A percentile compares a stretch with the other conserved stretches of the same genome.
Evolutionary conservation across 306 rosid species (phyloP).

Genomic region (Luffa aegyptiaca): DNA sequence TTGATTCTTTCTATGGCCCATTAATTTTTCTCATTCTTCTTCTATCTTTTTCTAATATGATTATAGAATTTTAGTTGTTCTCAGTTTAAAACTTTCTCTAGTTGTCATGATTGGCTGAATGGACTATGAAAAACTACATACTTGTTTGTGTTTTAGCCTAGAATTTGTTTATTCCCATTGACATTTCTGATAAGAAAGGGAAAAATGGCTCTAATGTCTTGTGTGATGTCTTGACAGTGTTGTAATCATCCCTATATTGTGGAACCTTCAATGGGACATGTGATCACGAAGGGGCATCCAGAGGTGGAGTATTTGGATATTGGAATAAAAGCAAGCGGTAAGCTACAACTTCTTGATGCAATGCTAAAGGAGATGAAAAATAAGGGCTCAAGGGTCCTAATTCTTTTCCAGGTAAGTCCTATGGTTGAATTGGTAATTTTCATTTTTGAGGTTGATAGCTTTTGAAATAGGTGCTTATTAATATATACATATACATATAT

Average conservation of each 20-base stretch:
- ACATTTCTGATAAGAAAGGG: not conserved
- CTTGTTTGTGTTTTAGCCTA: not conserved
- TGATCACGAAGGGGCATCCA: constrained; percentile 36
- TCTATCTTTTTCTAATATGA: not conserved
- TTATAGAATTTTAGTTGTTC: not conserved
- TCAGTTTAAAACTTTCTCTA: not conserved
- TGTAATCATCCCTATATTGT: constrained; percentile 74
- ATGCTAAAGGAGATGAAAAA: constrained; percentile 67
- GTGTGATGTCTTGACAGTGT: constrained; percentile 44
- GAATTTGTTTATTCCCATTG: not conserved
- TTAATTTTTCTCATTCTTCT: not conserved
- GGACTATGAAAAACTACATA: not conserved
- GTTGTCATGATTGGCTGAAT: not conserved
- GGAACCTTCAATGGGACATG: constrained; percentile 26
- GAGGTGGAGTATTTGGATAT: constrained; percentile 34
- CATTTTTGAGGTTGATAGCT: not conserved
- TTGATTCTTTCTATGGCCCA: not conserved
- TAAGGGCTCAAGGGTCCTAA: constrained; percentile 42
- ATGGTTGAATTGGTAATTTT: not conserved
- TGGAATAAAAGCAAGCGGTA: constrained; percentile 78
- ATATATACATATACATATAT: too few species aligned
- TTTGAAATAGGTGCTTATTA: not conserved
- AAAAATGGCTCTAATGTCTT: not conserved
- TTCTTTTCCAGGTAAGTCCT: constrained; percentile 65
- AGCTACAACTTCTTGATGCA: constrained; percentile 78